phyloP scores from a whole-genome alignment of 768 basidiomycete genomes.

The Piloderma croceum region DNA sequence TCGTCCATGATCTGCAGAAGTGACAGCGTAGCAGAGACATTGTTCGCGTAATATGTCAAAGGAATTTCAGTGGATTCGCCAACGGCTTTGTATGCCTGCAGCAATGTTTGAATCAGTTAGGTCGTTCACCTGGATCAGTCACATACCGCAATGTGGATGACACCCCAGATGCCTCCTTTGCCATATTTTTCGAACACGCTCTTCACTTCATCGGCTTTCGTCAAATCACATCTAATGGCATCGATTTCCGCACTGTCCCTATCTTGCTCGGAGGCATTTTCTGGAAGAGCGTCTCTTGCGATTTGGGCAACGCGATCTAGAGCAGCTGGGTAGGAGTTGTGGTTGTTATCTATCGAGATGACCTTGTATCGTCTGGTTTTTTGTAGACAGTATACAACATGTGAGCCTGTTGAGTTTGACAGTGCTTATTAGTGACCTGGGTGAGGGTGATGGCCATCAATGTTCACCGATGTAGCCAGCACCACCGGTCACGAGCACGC shows the following conservation, averaged over 20 bases:
- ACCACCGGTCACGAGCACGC: slow-evolving; percentile 70
- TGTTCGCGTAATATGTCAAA: slow-evolving; percentile 88
- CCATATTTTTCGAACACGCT: slow-evolving; percentile 79
- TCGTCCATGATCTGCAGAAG: slow-evolving; percentile 85
- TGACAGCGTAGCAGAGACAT: slow-evolving; percentile 82
- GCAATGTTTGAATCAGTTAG: not conserved
- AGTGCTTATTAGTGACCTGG: not conserved
- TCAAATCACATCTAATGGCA: slow-evolving; percentile 66
- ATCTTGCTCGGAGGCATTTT: slow-evolving; percentile 60
- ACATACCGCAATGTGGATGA: slow-evolving; percentile 84
- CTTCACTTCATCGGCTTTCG: slow-evolving; percentile 62
- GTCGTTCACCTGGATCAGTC: not conserved
- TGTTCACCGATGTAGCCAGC: slow-evolving; percentile 83
- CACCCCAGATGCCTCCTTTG: slow-evolving; percentile 92
- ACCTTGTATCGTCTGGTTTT: slow-evolving; percentile 88
- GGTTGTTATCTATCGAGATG: slow-evolving; percentile 90
- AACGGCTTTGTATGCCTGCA: slow-evolving; percentile 92
- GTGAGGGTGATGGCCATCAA: slow-evolving; percentile 2
- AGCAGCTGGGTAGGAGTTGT: slow-evolving; percentile 80
- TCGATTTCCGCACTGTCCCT: slow-evolving; percentile 72
- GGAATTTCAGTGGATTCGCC: slow-evolving; percentile 95
- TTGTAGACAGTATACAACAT: slow-evolving; percentile 83
- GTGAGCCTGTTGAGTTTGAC: slow-evolving; percentile 59
- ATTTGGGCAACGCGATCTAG: slow-evolving; percentile 75
- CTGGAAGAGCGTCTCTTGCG: slow-evolving; percentile 66